Percentiles rank a stretch among this genome's conserved stretches.
Evolutionary conservation across 768 basidiomycete genomes (phyloP).

Genomic region (Suillus discolor): DNA sequence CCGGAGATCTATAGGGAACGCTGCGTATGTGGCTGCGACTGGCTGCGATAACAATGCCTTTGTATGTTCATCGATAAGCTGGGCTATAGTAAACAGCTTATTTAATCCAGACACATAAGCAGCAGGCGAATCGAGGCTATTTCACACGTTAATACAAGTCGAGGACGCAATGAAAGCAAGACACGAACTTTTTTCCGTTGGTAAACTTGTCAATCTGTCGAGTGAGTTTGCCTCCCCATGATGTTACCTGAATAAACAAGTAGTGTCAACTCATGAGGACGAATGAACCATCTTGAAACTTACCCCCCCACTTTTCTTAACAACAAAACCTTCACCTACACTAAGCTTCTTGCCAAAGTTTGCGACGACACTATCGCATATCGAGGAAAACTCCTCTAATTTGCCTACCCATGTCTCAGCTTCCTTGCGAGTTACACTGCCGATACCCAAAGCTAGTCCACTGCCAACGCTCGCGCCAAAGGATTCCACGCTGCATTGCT

Average conservation of each 20-base stretch:
- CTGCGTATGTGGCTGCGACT: constrained; percentile 70
- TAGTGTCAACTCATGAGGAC: constrained; percentile 14
- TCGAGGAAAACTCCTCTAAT: constrained; percentile 77
- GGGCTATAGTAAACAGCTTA: constrained; percentile 70
- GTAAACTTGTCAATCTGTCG: constrained; percentile 83
- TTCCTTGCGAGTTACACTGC: constrained; percentile 74
- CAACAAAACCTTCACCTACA: constrained; percentile 84
- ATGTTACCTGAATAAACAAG: constrained; percentile 42
- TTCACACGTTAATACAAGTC: constrained; percentile 18
- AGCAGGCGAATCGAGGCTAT: constrained; percentile 85
- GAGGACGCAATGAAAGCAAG: constrained; percentile 10
- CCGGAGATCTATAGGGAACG: constrained; percentile 67
- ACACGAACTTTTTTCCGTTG: constrained; percentile 82
- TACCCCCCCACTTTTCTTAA: constrained; percentile 72
- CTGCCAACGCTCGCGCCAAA: constrained; percentile 81
- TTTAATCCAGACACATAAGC: constrained; percentile 78
- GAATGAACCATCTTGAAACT: constrained; percentile 17
- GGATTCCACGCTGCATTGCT: constrained; percentile 66
- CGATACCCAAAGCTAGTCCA: constrained; percentile 73
- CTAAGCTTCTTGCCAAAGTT: constrained; percentile 89
- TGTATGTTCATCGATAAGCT: constrained; percentile 87
- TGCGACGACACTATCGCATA: constrained; percentile 79
- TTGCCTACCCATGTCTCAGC: constrained; percentile 77
- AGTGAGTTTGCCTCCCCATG: constrained; percentile 75
- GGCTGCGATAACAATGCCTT: constrained; percentile 69